Evolutionary conservation across 2,329 filamentous ascomycete species (phyloP).

Genomic region (Microsporum canis): DNA sequence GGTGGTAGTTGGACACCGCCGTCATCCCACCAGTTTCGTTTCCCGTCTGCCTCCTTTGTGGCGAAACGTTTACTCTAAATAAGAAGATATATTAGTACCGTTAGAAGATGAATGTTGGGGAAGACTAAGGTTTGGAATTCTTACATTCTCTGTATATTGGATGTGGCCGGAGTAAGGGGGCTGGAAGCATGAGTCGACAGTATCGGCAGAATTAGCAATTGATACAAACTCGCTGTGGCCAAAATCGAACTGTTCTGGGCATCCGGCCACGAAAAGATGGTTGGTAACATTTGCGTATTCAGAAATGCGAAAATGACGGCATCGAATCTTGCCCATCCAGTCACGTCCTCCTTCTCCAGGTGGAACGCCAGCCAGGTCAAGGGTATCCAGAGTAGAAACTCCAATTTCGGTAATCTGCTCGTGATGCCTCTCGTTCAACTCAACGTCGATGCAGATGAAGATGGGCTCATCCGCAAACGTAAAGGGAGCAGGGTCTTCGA

Average conservation of each 20-base stretch:
- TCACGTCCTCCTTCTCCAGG: slow-evolving; percentile 52
- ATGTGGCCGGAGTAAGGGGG: slow-evolving; percentile 40
- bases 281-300: slow-evolving; percentile 61
- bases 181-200: slow-evolving; percentile 46
- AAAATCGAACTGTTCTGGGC: slow-evolving; percentile 66
- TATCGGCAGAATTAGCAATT: slow-evolving; percentile 33
- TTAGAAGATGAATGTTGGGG: background rate
- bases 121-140: background rate
- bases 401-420: slow-evolving; percentile 73
- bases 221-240: slow-evolving; percentile 47
- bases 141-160: background rate
- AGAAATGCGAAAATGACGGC: slow-evolving; percentile 63
- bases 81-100: background rate
- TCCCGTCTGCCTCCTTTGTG: background rate
- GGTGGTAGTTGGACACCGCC: background rate
- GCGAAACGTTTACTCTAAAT: background rate
- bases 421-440: slow-evolving; percentile 61
- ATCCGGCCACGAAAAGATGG: slow-evolving; percentile 55
- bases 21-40: background rate
- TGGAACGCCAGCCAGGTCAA: slow-evolving; percentile 41
- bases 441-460: slow-evolving; percentile 71
- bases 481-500: slow-evolving; percentile 37
- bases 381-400: slow-evolving; percentile 66
- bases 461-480: slow-evolving; percentile 47
- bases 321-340: slow-evolving; percentile 58